These are phyloP conservation scores for Agaricus blazei DNA, from an alignment of 768 basidiomycete genomes.

Conservation along the genomic window DNA sequence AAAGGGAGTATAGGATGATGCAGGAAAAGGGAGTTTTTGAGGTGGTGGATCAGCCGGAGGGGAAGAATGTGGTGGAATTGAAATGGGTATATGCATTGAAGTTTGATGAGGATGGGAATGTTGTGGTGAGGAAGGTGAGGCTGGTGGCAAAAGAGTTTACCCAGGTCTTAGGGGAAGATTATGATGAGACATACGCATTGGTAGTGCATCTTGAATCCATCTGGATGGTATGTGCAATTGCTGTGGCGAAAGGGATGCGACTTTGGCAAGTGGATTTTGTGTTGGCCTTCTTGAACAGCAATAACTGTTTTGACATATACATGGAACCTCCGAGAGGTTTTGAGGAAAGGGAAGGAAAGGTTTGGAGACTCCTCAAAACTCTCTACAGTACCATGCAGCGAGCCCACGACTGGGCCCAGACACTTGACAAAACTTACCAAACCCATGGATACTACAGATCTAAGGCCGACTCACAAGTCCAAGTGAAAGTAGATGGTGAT, in stretches of 20 bases:
- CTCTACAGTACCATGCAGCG: too few relatives aligned
- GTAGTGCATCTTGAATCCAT: conserved; percentile 16
- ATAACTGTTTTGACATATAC: conserved; percentile 16
- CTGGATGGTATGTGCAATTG: conserved; percentile 13
- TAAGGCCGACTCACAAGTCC: background rate
- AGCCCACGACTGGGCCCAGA: too few relatives aligned
- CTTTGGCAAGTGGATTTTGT: conserved; percentile 17
- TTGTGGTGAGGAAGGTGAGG: conserved; percentile 12
- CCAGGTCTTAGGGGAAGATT: conserved; percentile 13
- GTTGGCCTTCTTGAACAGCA: conserved; percentile 16
- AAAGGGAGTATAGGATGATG: background rate
- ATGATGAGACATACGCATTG: conserved; percentile 14
- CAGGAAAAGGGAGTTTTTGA: conserved; percentile 5
- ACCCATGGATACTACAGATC: conserved; percentile 12
- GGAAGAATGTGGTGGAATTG: conserved; percentile 9
- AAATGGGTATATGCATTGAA: conserved; percentile 13
- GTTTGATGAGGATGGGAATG: conserved; percentile 7
- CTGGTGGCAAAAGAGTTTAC: conserved; percentile 15
- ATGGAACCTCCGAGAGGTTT: conserved; percentile 12
- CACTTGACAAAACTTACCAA: conserved; percentile 10
- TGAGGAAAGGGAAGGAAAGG: conserved; percentile 2
- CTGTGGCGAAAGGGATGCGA: conserved; percentile 13
- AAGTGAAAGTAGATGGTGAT: conserved; percentile 8
- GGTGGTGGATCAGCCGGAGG: conserved; percentile 8
- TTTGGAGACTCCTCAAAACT: too few relatives aligned